Percentiles rank a stretch among this genome's conserved stretches.
phyloP scores from a whole-genome alignment of 225 moss, liverwort and hornwort genomes.

The Bryoerythrophyllum caledonicum region DNA sequence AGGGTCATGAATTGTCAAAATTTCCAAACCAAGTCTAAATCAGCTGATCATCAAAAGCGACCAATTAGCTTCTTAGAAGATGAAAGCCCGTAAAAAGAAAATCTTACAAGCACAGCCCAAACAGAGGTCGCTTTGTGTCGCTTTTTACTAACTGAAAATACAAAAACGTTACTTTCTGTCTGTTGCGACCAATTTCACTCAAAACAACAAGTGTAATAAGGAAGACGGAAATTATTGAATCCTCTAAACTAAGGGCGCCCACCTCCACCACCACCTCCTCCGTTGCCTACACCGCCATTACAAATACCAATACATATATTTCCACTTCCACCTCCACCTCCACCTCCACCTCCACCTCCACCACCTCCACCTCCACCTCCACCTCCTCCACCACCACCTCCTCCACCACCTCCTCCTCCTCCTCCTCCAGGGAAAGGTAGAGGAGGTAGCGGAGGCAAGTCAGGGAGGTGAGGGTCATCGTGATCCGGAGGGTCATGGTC shows the following conservation, averaged over 20 bases:
- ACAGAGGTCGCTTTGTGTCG: background rate
- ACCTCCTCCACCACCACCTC: accelerated
- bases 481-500: background rate
- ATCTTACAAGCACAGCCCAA: background rate
- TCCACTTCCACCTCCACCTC: conserved; percentile 32
- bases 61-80: too few relatives aligned
- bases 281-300: conserved; percentile 31
- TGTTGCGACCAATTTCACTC: too few relatives aligned
- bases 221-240: background rate
- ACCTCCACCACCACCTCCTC: conserved; percentile 31
- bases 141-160: too few relatives aligned
- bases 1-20: too few relatives aligned
- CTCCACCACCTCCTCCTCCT: background rate
- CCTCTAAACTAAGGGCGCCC: background rate
- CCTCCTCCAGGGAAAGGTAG: conserved; percentile 12
- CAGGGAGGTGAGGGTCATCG: background rate
- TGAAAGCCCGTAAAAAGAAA: too few relatives aligned
- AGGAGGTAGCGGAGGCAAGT: conserved; percentile 6
- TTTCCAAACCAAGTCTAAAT: too few relatives aligned
- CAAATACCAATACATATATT: conserved; percentile 30
- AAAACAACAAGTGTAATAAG: too few relatives aligned
- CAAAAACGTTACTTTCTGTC: too few relatives aligned
- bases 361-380: accelerated
- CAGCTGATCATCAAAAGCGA: too few relatives aligned
- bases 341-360: background rate